Base-by-base conservation (phyloP, 768 basidiomycete species). In the Filobasidium wieringae region DNA sequence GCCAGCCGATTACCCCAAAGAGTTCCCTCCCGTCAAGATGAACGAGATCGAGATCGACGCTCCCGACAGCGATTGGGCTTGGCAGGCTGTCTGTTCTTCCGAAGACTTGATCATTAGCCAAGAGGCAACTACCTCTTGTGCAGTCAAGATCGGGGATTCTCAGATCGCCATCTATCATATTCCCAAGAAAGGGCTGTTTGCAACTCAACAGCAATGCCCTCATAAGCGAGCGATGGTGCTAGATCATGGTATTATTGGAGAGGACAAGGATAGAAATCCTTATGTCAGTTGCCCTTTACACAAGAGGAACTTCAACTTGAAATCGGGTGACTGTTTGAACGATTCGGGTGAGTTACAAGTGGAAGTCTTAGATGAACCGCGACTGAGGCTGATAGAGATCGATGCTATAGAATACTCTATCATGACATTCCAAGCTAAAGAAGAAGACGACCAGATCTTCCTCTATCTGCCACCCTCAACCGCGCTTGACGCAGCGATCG, bases 101-200 rank as follows among this genome's bases (percentile, higher is more conserved):
- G 65, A 69, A 12, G 83, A 85, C 64, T 67, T 86, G 57, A 71
- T 68, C 12, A 77, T 79, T 0, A 79, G 75, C 7, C 74, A 76
- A 17, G 66, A 69, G 17, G 78, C 76, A 2, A 78, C 80, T 0
- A 82, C 81, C 55, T 79, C 55, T 1, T 58, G 57, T 27, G 31
- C 59, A 0, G 49, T 63, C 58, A 63, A 63, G 53, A 55, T 58
- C 24, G 63, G 62, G 8, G 72, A 74, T 60, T 81, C 80, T 6
- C 84, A 85, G 66, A 72, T 87, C 5, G 84, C 84, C 1, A 76
- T 86, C 29, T 87, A 81, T 68, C 80, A 81, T 66, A 77, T 86
- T 22, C 81, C 84, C 0, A 73, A 74, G 0, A 75, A 78, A 40
- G 81, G 80, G 0, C 79, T 80, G 64, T 86, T 79, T 66, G 82